These are phyloP conservation scores for Ceratocystis smalleyi DNA, from an alignment of 2,329 filamentous ascomycete species.

Conservation along the genomic window DNA sequence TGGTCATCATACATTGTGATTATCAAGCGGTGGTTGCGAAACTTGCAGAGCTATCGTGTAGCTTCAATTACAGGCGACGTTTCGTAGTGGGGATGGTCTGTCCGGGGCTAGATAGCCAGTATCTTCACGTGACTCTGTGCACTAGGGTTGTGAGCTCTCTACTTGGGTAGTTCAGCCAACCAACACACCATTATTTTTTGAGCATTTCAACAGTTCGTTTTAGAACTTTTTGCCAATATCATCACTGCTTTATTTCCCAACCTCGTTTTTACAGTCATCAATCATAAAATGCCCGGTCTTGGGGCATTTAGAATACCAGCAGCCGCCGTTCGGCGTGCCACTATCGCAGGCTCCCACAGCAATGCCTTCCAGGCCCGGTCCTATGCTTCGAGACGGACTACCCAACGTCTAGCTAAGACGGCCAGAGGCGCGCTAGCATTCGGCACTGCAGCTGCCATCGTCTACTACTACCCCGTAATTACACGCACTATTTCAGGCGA, in stretches of 20 bases:
- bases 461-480: conserved; percentile 18
- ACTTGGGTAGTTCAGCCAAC: background rate
- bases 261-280: background rate
- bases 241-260: background rate
- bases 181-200: background rate
- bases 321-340: conserved; percentile 11
- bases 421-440: conserved; percentile 12
- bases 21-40: background rate
- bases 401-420: conserved; percentile 6
- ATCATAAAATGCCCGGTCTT: conserved; percentile 7
- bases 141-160: background rate
- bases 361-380: background rate
- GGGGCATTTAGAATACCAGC: conserved; percentile 8
- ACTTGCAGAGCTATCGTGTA: background rate
- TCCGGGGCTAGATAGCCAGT: background rate
- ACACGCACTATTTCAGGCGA: conserved; percentile 6
- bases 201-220: background rate
- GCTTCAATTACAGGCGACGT: conserved; percentile 16
- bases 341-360: background rate
- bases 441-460: conserved; percentile 14
- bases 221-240: background rate
- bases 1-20: conserved; percentile 63
- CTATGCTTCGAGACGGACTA: conserved; percentile 7
- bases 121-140: background rate
- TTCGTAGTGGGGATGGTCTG: conserved; percentile 6